Evolutionary conservation across 495 filamentous ascomycete genomes (phyloP).

Genomic region (Xylaria sp.): DNA sequence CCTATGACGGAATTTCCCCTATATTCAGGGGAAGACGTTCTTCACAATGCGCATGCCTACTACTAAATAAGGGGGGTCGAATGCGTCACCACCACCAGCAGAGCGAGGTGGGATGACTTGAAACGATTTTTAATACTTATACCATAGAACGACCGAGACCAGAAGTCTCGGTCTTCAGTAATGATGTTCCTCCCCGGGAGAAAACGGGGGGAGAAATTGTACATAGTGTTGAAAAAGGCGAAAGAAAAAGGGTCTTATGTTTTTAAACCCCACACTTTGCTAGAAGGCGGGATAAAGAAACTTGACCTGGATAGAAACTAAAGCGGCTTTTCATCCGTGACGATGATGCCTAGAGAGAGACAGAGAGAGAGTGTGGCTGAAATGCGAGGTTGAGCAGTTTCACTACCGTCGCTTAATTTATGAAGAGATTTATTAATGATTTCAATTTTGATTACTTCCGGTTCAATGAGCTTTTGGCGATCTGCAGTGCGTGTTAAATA

Average conservation of each 20-base stretch:
- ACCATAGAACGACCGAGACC: slow-evolving; percentile 12
- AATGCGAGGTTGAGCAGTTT: neutral
- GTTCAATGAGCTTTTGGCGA: neutral
- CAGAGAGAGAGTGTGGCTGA: no score
- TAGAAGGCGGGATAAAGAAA: neutral
- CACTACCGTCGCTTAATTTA: neutral
- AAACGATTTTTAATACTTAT: slow-evolving; percentile 23
- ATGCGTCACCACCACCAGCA: slow-evolving; percentile 10
- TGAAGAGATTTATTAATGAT: neutral
- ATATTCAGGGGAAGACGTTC: neutral
- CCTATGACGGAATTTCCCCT: neutral
- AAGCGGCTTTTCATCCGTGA: neutral
- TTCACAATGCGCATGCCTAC: neutral
- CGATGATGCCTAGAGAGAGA: neutral
- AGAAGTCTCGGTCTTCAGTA: slow-evolving; percentile 21
- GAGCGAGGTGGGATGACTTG: slow-evolving; percentile 12
- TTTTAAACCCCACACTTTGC: neutral
- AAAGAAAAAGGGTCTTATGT: neutral
- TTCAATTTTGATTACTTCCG: neutral
- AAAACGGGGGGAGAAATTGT: neutral
- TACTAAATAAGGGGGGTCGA: neutral
- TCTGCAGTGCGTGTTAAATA: no score
- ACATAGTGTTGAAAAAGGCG: slow-evolving; percentile 10
- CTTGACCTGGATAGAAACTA: neutral
- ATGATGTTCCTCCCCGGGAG: neutral